Conservation (phyloP, 805 yeast genomes). For the Jamesozyma jinghongensis region DNA sequence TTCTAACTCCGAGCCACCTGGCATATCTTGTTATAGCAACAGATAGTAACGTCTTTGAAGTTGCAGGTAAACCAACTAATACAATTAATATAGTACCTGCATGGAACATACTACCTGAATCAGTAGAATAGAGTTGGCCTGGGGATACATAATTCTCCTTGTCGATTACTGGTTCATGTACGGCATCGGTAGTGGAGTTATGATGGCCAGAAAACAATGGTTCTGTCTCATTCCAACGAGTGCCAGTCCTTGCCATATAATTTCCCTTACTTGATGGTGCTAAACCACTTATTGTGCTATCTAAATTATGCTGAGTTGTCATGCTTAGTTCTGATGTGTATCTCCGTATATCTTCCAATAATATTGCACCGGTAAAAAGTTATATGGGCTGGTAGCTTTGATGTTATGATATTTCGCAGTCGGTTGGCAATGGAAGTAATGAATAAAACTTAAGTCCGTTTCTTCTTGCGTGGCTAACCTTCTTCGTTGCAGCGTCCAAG, state of each 20-base stretch:
- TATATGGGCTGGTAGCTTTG: no score
- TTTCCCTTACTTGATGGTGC: slow-evolving; percentile 30
- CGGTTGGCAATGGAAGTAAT: no score
- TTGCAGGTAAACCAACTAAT: slow-evolving; percentile 87
- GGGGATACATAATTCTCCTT: slow-evolving; percentile 56
- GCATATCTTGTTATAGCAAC: slow-evolving; percentile 86
- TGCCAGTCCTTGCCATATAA: slow-evolving; percentile 46
- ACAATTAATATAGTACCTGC: slow-evolving; percentile 90
- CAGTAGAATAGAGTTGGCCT: slow-evolving; percentile 88
- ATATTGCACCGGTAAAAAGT: no score
- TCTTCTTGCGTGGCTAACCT: no score
- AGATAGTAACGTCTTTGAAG: slow-evolving; percentile 90
- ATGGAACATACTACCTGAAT: slow-evolving; percentile 84
- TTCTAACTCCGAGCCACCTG: slow-evolving; percentile 92
- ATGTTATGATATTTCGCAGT: no score
- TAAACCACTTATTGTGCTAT: no score
- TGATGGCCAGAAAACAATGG: not conserved
- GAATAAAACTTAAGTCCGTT: no score
- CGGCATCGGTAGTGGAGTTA: slow-evolving; percentile 40
- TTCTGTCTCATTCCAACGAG: slow-evolving; percentile 35
- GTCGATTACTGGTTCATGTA: slow-evolving; percentile 40
- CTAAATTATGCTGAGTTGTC: no score
- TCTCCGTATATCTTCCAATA: no score
- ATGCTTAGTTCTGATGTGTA: no score
- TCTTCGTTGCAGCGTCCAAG: no score